phyloP scores from a whole-genome alignment of 1,139 yeast species.

The Kurtzmaniella quercitrusa region DNA sequence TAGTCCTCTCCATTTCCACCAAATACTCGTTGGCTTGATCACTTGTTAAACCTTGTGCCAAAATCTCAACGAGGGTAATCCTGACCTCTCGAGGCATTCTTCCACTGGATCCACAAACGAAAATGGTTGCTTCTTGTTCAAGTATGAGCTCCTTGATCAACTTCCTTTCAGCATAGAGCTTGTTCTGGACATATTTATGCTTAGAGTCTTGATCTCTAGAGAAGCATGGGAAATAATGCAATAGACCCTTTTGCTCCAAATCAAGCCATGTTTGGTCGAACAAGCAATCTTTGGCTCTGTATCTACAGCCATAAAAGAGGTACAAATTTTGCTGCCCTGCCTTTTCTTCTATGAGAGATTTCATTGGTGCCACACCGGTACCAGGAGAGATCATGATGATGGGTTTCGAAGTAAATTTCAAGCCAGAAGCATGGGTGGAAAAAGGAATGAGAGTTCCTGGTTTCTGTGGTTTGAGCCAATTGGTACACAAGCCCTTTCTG shows the following conservation, averaged over 20 bases:
- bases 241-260: slow-evolving; percentile 23
- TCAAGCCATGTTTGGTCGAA: slow-evolving; percentile 53
- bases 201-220: slow-evolving; percentile 51
- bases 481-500: slow-evolving; percentile 80
- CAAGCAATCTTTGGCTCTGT: slow-evolving; percentile 60
- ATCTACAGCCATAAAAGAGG: slow-evolving; percentile 78
- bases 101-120: slow-evolving; percentile 91
- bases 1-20: slow-evolving; percentile 56
- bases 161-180: slow-evolving; percentile 46
- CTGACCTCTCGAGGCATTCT: slow-evolving; percentile 92
- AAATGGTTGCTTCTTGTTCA: slow-evolving; percentile 55
- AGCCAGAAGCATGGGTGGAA: slow-evolving; percentile 47
- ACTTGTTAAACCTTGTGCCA: slow-evolving; percentile 40
- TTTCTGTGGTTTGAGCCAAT: slow-evolving; percentile 57
- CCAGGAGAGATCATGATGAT: slow-evolving; percentile 81
- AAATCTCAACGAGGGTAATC: slow-evolving; percentile 61
- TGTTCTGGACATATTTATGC: slow-evolving; percentile 69
- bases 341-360: slow-evolving; percentile 49
- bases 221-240: slow-evolving; percentile 51
- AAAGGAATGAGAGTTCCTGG: slow-evolving; percentile 51
- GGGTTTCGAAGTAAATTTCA: slow-evolving; percentile 42
- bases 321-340: slow-evolving; percentile 22
- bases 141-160: slow-evolving; percentile 49
- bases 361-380: slow-evolving; percentile 90
- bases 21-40: slow-evolving; percentile 50